phyloP scores from a whole-genome alignment of 179 eudicot genomes.

The Beta lomatogona region DNA sequence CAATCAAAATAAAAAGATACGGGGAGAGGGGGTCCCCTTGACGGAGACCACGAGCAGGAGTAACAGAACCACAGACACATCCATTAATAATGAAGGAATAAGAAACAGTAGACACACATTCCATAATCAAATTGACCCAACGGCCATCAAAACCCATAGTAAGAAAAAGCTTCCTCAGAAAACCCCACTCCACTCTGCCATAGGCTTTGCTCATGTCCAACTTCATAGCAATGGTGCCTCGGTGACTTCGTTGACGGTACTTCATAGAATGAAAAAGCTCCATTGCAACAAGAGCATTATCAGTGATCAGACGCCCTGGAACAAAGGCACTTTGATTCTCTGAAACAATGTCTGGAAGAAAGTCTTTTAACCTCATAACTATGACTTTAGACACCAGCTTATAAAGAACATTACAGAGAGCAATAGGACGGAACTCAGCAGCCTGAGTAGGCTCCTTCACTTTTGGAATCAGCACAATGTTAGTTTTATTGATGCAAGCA shows the following conservation, averaged over 20 bases:
- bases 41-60: not conserved
- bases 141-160: not conserved
- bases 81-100: not conserved
- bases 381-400: not conserved
- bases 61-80: not conserved
- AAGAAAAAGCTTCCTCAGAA: not conserved
- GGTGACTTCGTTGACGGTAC: fast-evolving
- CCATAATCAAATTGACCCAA: not conserved
- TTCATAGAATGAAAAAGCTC: not conserved
- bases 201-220: not conserved
- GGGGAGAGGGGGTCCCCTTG: too few relatives aligned
- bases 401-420: not conserved
- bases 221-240: not conserved
- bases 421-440: not conserved
- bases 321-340: not conserved
- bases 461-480: not conserved
- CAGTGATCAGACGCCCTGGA: not conserved
- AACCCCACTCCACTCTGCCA: not conserved
- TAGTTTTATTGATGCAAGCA: not conserved
- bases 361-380: not conserved
- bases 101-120: not conserved
- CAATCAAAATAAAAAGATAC: too few relatives aligned
- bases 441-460: fast-evolving
- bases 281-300: not conserved
- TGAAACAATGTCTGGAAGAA: not conserved